Evolutionary conservation across 1,284 basidiomycete genomes (phyloP).

Genomic region (Cutaneotrichosporon curvatum): DNA sequence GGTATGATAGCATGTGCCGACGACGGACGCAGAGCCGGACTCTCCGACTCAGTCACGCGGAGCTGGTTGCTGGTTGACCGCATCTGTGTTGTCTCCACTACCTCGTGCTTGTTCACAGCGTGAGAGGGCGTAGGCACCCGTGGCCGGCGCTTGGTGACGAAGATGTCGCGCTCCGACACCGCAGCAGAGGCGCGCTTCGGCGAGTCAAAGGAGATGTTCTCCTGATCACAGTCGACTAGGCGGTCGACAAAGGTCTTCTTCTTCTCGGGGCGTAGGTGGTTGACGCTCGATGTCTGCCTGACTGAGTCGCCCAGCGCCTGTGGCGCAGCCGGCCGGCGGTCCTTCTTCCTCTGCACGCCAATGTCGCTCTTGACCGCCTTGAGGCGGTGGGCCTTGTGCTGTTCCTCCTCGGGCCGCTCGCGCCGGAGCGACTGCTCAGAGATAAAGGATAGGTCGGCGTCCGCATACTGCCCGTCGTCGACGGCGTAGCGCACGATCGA

Average conservation of each 20-base stretch:
- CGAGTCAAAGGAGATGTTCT: not conserved
- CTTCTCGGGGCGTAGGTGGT: conserved; percentile 4
- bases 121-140: not conserved
- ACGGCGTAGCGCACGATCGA: conserved; percentile 40
- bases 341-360: conserved; percentile 14
- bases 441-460: conserved; percentile 3
- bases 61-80: no score
- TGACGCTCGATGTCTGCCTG: conserved; percentile 30
- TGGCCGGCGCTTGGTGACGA: no score
- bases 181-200: not conserved
- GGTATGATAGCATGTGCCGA: not conserved
- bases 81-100: no score
- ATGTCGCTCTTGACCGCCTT: conserved; percentile 16
- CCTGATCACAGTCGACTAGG: not conserved
- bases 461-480: conserved; percentile 17
- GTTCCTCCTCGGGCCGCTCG: conserved; percentile 2
- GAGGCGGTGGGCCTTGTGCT: conserved; percentile 4
- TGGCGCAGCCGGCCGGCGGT: not conserved
- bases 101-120: not conserved
- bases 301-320: conserved; percentile 33
- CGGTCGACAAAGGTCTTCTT: not conserved
- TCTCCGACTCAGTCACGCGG: no score
- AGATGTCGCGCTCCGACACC: not conserved
- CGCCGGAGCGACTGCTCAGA: conserved; percentile 4
- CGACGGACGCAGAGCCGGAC: not conserved